phyloP scores from a whole-genome alignment of 352 stramenopile species.

The Phytophthora constricta region DNA sequence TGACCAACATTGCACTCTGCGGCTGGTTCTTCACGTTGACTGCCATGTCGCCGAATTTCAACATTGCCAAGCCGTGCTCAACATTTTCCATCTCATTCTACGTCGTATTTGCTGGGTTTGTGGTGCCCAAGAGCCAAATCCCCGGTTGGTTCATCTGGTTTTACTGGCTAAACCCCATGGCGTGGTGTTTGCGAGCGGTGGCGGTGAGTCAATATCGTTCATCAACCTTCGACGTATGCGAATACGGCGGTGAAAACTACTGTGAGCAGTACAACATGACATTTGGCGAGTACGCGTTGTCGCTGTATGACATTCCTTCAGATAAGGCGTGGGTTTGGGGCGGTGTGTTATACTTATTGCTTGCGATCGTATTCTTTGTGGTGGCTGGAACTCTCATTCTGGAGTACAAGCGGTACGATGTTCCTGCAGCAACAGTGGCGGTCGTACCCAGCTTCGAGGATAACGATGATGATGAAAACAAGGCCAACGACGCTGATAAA shows the following conservation, averaged over 20 bases:
- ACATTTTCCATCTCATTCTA: slow-evolving; percentile 37
- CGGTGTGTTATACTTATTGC: slow-evolving; percentile 27
- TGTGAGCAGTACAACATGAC: slow-evolving; percentile 35
- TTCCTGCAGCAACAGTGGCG: slow-evolving; percentile 14
- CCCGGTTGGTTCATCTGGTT: slow-evolving; percentile 53
- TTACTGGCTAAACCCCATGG: slow-evolving; percentile 63
- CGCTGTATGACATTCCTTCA: slow-evolving; percentile 37
- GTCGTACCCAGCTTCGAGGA: slow-evolving; percentile 9
- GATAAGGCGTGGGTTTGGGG: slow-evolving; percentile 37
- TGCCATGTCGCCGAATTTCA: slow-evolving; percentile 28
- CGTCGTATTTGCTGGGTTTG: slow-evolving; percentile 50
- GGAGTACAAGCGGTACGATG: slow-evolving; percentile 38
- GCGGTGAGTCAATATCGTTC: slow-evolving; percentile 46
- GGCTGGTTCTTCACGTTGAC: slow-evolving; percentile 41
- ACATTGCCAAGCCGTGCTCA: slow-evolving; percentile 38
- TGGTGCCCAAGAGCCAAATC: slow-evolving; percentile 40
- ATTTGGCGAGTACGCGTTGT: slow-evolving; percentile 40
- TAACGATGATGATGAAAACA: slow-evolving; percentile 5
- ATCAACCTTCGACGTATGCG: slow-evolving; percentile 32
- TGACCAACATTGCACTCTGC: slow-evolving; percentile 27
- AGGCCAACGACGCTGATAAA: not conserved
- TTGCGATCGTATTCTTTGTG: slow-evolving; percentile 35
- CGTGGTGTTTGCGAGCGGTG: slow-evolving; percentile 46
- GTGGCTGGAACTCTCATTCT: slow-evolving; percentile 25
- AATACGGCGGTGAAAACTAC: slow-evolving; percentile 35